Evolutionary conservation across 1,139 yeast species (phyloP), one percentile per base, ranked within the genome.

Genomic region (Pneumocystis wakefieldiae): DNA sequence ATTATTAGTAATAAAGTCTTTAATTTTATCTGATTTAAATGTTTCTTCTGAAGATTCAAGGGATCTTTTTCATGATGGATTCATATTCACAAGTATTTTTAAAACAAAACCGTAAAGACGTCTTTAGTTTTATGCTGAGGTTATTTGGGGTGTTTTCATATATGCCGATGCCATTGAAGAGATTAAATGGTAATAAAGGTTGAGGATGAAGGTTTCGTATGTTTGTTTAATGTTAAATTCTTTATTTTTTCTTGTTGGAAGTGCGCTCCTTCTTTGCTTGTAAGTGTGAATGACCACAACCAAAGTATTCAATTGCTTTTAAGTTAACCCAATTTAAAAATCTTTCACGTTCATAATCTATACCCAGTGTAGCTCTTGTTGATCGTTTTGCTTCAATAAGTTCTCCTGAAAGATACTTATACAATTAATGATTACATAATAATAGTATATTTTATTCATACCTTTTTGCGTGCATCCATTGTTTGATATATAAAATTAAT

Each of bases 401-500:
- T 3, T 48, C 55, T 0, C 55, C 55, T 19, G 55, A 48, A 48
- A 48, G 55, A 48, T 48, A 48, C 55, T 48, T 24, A 24, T 48
- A 14, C 3, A n/a, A 24, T 48, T 12, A 48, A 15, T 19, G 6
- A 48, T 48, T 48, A 48, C n/a, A n/a, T n/a, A 19, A 48, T 48
- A 24, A 48, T 37, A 24, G 12, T 24, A 48, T 12, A 24, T 24
- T 15, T 48, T 24, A 24, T 24, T 48, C 4, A 15, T 24, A 48
- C 55, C 14, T 48, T 48, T 24, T 48, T 28, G 17, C 55, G 55
- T 12, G 55, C 55, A 24, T 38, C 59, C 64, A 63, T 63, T 5
- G 59, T 53, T 32, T 42, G 53, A 8, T 42, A 39, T 35, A 63
- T 59, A 41, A 59, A 42, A 42, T 62, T 59, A 61, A 29, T 37